phyloP scores from a whole-genome alignment of 352 stramenopile genomes.

The Aphanomyces cochlioides region DNA sequence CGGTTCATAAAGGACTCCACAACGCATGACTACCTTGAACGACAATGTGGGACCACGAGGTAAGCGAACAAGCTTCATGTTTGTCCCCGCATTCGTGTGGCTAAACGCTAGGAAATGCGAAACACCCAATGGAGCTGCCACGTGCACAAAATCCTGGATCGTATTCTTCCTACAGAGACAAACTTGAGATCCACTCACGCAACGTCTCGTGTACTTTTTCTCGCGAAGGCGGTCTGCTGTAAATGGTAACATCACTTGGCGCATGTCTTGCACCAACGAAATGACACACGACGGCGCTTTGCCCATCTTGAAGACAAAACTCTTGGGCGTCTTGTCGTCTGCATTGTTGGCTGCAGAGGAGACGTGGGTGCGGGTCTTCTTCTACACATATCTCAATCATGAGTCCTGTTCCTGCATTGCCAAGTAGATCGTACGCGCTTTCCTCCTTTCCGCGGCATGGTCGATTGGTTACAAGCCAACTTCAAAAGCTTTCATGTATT shows the following conservation, averaged over 20 bases:
- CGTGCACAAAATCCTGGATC: constrained; percentile 89
- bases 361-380: constrained; percentile 81
- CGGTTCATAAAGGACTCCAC: not conserved
- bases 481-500: not conserved
- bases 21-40: constrained; percentile 62
- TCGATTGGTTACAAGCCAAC: constrained; percentile 28
- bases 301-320: constrained; percentile 90
- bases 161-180: constrained; percentile 62
- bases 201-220: constrained; percentile 46
- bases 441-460: constrained; percentile 82
- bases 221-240: constrained; percentile 91
- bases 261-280: constrained; percentile 89
- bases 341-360: constrained; percentile 60
- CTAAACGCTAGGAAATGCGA: constrained; percentile 97
- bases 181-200: not conserved
- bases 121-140: constrained; percentile 91
- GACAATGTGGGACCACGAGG: constrained; percentile 93
- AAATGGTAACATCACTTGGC: constrained; percentile 93
- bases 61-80: constrained; percentile 91
- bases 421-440: constrained; percentile 57
- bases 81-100: constrained; percentile 91
- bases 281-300: constrained; percentile 73
- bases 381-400: constrained; percentile 39
- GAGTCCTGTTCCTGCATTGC: not conserved
- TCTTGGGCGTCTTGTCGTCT: constrained; percentile 81